These are phyloP conservation scores for Pleurotus sapidus DNA, from an alignment of 768 basidiomycete genomes.

Conservation along the genomic window DNA sequence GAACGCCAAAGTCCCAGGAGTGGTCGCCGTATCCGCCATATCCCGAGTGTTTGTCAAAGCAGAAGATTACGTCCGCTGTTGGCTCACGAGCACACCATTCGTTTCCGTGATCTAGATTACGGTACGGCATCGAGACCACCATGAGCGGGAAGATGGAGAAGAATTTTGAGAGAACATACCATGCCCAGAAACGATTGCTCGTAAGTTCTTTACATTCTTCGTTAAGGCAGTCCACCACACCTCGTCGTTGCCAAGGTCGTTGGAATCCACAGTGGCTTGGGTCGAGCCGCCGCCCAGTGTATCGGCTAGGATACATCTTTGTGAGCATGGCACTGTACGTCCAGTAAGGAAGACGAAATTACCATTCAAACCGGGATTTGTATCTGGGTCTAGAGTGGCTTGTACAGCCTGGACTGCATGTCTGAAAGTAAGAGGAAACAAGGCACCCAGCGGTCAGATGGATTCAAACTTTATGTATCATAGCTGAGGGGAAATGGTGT, in stretches of 20 bases:
- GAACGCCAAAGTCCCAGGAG: constrained; percentile 64
- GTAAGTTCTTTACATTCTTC: constrained; percentile 58
- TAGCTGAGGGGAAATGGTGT: background rate
- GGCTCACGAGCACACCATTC: constrained; percentile 77
- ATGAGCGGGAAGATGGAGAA: background rate
- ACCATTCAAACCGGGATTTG: constrained; percentile 45
- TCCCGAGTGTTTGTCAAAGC: constrained; percentile 80
- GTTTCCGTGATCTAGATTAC: constrained; percentile 62
- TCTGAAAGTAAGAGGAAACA: constrained; percentile 14
- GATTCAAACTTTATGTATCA: background rate
- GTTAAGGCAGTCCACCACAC: constrained; percentile 65
- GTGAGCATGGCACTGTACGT: background rate
- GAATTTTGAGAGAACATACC: constrained; percentile 33
- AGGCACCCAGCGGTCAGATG: background rate
- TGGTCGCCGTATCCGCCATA: constrained; percentile 59
- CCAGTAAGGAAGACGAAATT: background rate
- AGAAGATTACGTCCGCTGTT: constrained; percentile 61
- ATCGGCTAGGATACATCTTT: constrained; percentile 40
- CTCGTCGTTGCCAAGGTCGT: constrained; percentile 43
- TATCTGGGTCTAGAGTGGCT: constrained; percentile 24
- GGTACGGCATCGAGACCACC: background rate
- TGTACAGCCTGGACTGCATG: constrained; percentile 37
- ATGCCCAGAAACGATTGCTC: constrained; percentile 69
- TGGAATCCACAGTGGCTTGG: constrained; percentile 44
- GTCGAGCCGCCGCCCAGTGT: constrained; percentile 53